phyloP scores from a whole-genome alignment of 805 yeast species.

The Candida odintsovae region DNA sequence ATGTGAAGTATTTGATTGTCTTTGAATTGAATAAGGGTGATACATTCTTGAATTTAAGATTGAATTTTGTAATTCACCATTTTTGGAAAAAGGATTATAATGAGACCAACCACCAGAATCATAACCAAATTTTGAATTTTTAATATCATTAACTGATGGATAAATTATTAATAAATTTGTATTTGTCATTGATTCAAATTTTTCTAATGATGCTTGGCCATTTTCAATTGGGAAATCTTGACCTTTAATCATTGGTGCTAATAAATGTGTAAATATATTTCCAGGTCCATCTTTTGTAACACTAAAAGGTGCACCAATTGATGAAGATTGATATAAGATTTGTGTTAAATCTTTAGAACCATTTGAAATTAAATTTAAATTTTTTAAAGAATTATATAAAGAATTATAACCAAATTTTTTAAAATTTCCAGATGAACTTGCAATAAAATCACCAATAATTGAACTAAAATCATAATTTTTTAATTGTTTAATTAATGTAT shows the following conservation, averaged over 20 bases:
- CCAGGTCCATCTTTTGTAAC: slow-evolving; percentile 5
- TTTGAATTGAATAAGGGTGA: slow-evolving; percentile 25
- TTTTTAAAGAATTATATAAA: slow-evolving; percentile 18
- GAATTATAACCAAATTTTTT: slow-evolving; percentile 24
- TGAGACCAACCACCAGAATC: slow-evolving; percentile 46
- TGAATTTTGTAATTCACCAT: slow-evolving; percentile 31
- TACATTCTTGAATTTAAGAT: slow-evolving; percentile 33
- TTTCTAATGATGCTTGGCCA: slow-evolving; percentile 11
- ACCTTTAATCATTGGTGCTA: slow-evolving; percentile 18
- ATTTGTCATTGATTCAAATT: slow-evolving; percentile 24
- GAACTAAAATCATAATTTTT: slow-evolving; percentile 37
- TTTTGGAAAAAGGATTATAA: slow-evolving; percentile 28
- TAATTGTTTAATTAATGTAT: slow-evolving; percentile 26
- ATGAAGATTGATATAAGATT: slow-evolving; percentile 30
- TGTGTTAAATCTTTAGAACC: slow-evolving; percentile 11
- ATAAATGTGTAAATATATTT: slow-evolving; percentile 20
- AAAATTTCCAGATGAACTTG: slow-evolving; percentile 46
- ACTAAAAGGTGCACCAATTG: slow-evolving; percentile 19
- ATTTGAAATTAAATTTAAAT: slow-evolving; percentile 7
- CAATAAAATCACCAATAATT: slow-evolving; percentile 47
- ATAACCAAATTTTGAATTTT: slow-evolving; percentile 31
- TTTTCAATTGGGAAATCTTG: slow-evolving; percentile 4
- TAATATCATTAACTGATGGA: slow-evolving; percentile 26
- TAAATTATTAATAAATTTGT: slow-evolving; percentile 34
- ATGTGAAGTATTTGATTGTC: slow-evolving; percentile 46